A percentile compares a stretch with the other conserved stretches of the same genome.
Evolutionary conservation across 306 rosid species (phyloP).

Genomic region (Trifolium dubium): DNA sequence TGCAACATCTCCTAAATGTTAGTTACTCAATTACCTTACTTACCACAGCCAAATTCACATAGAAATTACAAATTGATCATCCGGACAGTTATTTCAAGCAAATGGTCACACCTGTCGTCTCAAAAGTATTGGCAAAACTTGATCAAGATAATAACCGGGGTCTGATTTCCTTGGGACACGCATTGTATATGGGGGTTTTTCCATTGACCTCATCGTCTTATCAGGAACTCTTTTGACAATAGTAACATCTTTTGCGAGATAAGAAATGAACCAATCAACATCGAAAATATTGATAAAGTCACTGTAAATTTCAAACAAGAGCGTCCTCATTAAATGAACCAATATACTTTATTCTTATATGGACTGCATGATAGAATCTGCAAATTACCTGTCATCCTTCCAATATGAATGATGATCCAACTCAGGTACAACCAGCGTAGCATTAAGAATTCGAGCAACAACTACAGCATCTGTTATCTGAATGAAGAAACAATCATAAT

Average conservation of each 20-base stretch:
- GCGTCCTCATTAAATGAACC: conserved; percentile 25
- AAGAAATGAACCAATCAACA: conserved; percentile 89
- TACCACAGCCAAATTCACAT: conserved; percentile 33
- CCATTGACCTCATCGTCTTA: conserved; percentile 89
- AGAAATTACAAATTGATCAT: conserved; percentile 28
- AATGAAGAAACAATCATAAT: conserved; percentile 41
- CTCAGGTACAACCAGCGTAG: conserved; percentile 95
- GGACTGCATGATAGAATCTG: conserved; percentile 26
- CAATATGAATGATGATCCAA: conserved; percentile 95
- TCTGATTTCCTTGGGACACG: conserved; percentile 98
- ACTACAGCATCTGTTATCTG: conserved; percentile 99
- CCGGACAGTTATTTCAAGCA: not conserved
- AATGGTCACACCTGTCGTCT: conserved; percentile 71
- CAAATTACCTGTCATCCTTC: conserved; percentile 87
- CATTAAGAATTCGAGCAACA: conserved; percentile 95
- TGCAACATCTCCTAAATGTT: conserved; percentile 49
- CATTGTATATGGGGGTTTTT: conserved; percentile 97
- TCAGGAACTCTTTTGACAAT: conserved; percentile 90
- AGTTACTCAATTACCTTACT: conserved; percentile 38
- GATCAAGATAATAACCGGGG: conserved; percentile 94
- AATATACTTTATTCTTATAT: conserved; percentile 32
- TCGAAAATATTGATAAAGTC: conserved; percentile 85
- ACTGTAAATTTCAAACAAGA: conserved; percentile 54
- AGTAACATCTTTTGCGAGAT: conserved; percentile 85
- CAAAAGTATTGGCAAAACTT: conserved; percentile 91